Evolutionary conservation across 2,329 filamentous ascomycete species (phyloP).

Genomic region (Nemania sp.): DNA sequence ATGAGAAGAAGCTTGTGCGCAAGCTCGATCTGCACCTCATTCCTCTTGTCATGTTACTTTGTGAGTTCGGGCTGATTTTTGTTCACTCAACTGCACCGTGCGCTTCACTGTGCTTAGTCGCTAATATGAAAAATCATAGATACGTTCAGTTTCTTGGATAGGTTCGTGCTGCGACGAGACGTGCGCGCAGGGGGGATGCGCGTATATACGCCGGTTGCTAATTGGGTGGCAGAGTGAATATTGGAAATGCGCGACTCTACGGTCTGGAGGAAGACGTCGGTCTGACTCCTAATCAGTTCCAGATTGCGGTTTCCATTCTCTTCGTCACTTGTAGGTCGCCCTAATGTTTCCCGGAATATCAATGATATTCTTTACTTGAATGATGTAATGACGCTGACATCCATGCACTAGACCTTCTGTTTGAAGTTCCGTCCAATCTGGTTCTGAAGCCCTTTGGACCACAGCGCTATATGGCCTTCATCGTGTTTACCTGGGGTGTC

Average conservation of each 20-base stretch:
- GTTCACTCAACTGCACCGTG: neutral
- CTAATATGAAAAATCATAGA: slow-evolving; percentile 52
- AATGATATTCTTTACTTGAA: neutral
- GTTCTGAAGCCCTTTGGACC: slow-evolving; percentile 73
- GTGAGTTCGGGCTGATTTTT: slow-evolving; percentile 37
- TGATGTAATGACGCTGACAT: slow-evolving; percentile 4
- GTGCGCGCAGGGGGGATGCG: neutral
- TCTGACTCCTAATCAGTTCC: slow-evolving; percentile 74
- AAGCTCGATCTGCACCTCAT: slow-evolving; percentile 75
- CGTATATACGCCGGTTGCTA: neutral
- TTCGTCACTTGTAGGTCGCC: slow-evolving; percentile 68
- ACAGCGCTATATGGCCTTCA: slow-evolving; percentile 72
- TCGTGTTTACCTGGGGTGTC: slow-evolving; percentile 73
- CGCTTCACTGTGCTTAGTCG: neutral
- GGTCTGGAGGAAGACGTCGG: slow-evolving; percentile 71
- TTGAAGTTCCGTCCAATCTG: slow-evolving; percentile 75
- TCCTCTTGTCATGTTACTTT: slow-evolving; percentile 75
- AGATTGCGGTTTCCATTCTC: slow-evolving; percentile 74
- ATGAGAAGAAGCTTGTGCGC: slow-evolving; percentile 69
- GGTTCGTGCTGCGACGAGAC: slow-evolving; percentile 57
- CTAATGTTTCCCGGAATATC: neutral
- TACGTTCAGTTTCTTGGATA: slow-evolving; percentile 79
- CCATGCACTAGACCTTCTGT: slow-evolving; percentile 56
- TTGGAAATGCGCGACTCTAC: slow-evolving; percentile 77
- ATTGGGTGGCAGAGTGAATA: slow-evolving; percentile 68